phyloP scores from a whole-genome alignment of 257 asterid species.

The Solanum boliviense region DNA sequence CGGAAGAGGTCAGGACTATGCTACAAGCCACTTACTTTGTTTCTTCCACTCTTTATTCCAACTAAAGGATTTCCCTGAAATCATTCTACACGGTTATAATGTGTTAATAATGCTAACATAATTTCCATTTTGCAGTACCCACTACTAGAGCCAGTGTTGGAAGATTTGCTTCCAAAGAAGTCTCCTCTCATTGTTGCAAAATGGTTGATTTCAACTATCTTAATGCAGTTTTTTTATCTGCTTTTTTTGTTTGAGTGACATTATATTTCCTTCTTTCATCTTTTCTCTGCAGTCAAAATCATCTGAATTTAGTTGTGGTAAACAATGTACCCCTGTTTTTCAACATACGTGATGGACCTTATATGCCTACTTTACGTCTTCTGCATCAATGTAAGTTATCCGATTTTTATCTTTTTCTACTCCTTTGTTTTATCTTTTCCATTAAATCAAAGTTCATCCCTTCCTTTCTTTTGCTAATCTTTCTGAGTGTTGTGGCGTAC shows the following conservation, averaged over 20 bases:
- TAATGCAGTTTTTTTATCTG: background rate
- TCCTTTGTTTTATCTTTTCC: background rate
- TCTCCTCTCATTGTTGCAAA: constrained; percentile 90
- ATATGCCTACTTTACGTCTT: constrained; percentile 98
- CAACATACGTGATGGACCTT: constrained; percentile 96
- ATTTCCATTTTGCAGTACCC: constrained; percentile 57
- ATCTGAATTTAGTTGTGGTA: constrained; percentile 91
- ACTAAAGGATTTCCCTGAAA: background rate
- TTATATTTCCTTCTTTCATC: background rate
- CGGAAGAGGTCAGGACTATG: constrained; percentile 59
- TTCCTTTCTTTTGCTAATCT: background rate
- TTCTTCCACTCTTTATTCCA: background rate
- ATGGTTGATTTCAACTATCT: constrained; percentile 39
- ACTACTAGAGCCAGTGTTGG: constrained; percentile 75
- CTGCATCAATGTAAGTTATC: constrained; percentile 87
- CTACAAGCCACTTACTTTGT: constrained; percentile 4
- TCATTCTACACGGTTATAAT: background rate
- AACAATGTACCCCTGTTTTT: constrained; percentile 91
- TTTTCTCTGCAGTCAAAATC: constrained; percentile 60
- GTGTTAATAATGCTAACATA: background rate
- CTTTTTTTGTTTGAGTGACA: background rate
- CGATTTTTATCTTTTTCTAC: background rate
- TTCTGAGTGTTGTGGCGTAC: background rate
- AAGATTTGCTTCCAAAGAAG: constrained; percentile 90
- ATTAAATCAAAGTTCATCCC: background rate